phyloP scores from a whole-genome alignment of 495 filamentous ascomycete genomes.

The Annulohypoxylon maeteangense region DNA sequence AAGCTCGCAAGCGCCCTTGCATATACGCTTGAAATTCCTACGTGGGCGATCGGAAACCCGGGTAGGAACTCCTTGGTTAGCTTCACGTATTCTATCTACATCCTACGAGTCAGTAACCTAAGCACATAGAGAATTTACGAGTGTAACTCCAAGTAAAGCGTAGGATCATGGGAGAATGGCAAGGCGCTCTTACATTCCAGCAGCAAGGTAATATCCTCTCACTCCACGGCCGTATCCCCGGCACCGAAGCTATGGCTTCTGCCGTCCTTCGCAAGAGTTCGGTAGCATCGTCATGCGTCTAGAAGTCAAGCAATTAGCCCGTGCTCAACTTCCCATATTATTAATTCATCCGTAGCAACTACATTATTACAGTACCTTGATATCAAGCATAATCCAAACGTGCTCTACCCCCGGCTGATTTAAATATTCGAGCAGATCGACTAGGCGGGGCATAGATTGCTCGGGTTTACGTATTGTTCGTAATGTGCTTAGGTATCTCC shows the following conservation, averaged over 20 bases:
- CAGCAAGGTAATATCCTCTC: slow-evolving; percentile 78
- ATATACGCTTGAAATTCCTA: slow-evolving; percentile 75
- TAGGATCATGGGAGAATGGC: not conserved
- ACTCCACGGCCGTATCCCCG: slow-evolving; percentile 68
- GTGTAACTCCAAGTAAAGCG: not conserved
- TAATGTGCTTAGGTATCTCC: slow-evolving; percentile 73
- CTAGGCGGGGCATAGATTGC: slow-evolving; percentile 75
- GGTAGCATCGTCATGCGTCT: slow-evolving; percentile 74
- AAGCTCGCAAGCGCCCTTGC: slow-evolving; percentile 73
- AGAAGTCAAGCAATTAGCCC: slow-evolving; percentile 1
- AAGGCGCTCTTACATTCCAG: slow-evolving; percentile 70
- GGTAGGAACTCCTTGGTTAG: slow-evolving; percentile 70
- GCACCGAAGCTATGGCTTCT: slow-evolving; percentile 66
- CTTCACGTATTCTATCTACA: slow-evolving; percentile 71
- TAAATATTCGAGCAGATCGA: slow-evolving; percentile 80
- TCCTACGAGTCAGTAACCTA: not conserved
- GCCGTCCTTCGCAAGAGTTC: slow-evolving; percentile 74
- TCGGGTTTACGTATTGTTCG: slow-evolving; percentile 74
- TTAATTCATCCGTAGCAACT: not conserved
- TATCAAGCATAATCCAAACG: slow-evolving; percentile 86
- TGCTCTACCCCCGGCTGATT: slow-evolving; percentile 66
- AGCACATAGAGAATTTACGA: not conserved
- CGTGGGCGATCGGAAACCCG: slow-evolving; percentile 72
- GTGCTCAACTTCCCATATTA: not conserved
- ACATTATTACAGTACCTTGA: slow-evolving; percentile 70